Evolutionary conservation across 2,329 filamentous ascomycete genomes (phyloP), one percentile per base, ranked within the genome.

Genomic region (Fusarium hainanense): DNA sequence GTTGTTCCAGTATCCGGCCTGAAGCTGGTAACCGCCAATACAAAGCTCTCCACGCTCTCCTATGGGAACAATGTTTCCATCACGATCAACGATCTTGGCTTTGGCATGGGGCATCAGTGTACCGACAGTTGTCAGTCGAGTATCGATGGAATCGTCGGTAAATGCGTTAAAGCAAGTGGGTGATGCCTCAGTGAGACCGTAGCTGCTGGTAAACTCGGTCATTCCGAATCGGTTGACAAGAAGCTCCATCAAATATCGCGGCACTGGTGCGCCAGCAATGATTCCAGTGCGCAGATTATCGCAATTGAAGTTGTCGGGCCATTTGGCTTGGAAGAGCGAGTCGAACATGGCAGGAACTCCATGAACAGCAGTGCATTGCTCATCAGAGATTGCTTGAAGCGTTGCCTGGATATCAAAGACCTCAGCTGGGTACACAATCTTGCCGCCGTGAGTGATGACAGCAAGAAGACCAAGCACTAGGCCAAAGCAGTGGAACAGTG

Each of bases 301-400:
- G 74, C 82, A 84, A 66, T 81, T 79, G 74, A 85, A 83, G 55
- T 78, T 77, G 7, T 78, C 71, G 1, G 77, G 79, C 58, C 79
- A 76, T 40, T 82, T 78, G 18, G 84, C 82, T 20, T 87, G 82
- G 70, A 88, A 83, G 4, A 88, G 79, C 0, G 89, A 89, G 76
- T 93, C 91, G 78, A 94, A 93, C 93, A 95, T 95, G 59, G 93
- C 92, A 0, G 93, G 93, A 0, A 95, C 93, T 34, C 93, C 93
- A 76, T 94, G 92, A 1, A 95, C 83, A 0, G 90, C 92, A 0
- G 93, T 95, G 77, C 90, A 92, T 47, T 83, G 81, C 75, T 92
- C 90, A 54, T 90, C 85, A 3, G 86, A 85, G 41, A 95, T 88
- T 56, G 91, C 90, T 44, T 83, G 83, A 34, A 94, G 83, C 3